Evolutionary conservation across 148 eudicot species (phyloP).

Genomic region (Nepenthes mirabilis): DNA sequence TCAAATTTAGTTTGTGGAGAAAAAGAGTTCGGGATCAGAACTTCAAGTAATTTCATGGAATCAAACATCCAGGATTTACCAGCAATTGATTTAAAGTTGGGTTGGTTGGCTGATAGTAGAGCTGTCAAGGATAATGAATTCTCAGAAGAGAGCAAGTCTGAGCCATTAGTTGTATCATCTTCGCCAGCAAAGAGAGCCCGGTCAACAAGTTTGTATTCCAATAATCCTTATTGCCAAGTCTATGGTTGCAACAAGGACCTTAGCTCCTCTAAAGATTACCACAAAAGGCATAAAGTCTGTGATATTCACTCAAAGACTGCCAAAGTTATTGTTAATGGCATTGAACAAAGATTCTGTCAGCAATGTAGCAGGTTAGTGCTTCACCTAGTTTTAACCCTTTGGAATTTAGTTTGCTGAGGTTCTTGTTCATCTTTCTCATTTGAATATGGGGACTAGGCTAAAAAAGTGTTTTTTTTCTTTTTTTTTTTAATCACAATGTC

Average conservation of each 20-base stretch:
- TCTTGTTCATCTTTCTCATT: too few species aligned
- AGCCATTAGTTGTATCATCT: constrained; percentile 8
- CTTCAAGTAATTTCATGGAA: constrained; percentile 13
- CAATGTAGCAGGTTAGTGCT: constrained; percentile 42
- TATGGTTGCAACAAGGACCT: constrained; percentile 38
- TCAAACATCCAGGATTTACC: constrained; percentile 16
- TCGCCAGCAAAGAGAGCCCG: constrained; percentile 23
- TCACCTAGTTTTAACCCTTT: not conserved
- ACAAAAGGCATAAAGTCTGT: constrained; percentile 41
- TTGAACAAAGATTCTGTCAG: constrained; percentile 46
- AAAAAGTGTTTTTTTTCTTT: too few species aligned
- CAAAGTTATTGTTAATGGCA: constrained; percentile 28
- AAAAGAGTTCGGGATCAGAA: constrained; percentile 10
- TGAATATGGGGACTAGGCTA: too few species aligned
- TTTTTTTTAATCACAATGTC: too few species aligned
- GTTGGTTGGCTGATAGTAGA: constrained; percentile 18
- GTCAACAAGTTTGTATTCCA: constrained; percentile 3
- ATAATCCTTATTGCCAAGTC: constrained; percentile 27
- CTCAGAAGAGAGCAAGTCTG: not conserved
- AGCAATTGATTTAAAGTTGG: constrained; percentile 29
- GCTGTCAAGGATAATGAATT: constrained; percentile 8
- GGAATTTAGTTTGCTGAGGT: too few species aligned
- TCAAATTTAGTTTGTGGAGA: constrained; percentile 13
- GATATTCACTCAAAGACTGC: constrained; percentile 35
- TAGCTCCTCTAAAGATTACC: constrained; percentile 27